These are phyloP conservation scores for Spathaspora hagerdaliae DNA, from an alignment of 805 yeast species.

Conservation along the genomic window DNA sequence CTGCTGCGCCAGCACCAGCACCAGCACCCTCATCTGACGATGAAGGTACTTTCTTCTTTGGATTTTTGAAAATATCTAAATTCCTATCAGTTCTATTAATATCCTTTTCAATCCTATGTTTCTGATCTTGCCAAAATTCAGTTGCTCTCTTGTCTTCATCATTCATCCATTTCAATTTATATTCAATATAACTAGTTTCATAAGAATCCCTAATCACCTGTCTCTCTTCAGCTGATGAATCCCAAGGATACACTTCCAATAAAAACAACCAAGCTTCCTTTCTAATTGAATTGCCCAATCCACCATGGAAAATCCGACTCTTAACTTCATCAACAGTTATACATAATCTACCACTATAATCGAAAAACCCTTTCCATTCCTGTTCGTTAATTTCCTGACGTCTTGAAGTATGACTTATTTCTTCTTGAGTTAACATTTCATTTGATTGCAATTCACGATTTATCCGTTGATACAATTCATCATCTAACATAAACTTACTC, in stretches of 20 bases:
- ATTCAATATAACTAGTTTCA: slow-evolving; percentile 55
- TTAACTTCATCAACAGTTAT: slow-evolving; percentile 77
- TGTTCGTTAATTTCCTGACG: slow-evolving; percentile 59
- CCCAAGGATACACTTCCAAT: slow-evolving; percentile 86
- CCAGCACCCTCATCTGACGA: neutral
- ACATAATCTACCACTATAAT: slow-evolving; percentile 66
- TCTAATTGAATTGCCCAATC: slow-evolving; percentile 57
- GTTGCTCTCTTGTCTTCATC: slow-evolving; percentile 47
- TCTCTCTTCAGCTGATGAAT: slow-evolving; percentile 68
- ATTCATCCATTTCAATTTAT: slow-evolving; percentile 66
- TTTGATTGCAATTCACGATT: slow-evolving; percentile 60
- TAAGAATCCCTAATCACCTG: slow-evolving; percentile 52
- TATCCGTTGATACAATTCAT: slow-evolving; percentile 55
- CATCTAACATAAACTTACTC: slow-evolving; percentile 48
- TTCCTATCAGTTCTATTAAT: slow-evolving; percentile 87
- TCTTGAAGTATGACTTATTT: slow-evolving; percentile 59
- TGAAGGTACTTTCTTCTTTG: slow-evolving; percentile 27
- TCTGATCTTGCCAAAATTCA: slow-evolving; percentile 85
- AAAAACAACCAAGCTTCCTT: slow-evolving; percentile 83
- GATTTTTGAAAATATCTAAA: slow-evolving; percentile 53
- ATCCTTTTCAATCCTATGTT: slow-evolving; percentile 87
- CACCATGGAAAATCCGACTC: slow-evolving; percentile 87
- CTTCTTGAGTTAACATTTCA: slow-evolving; percentile 53
- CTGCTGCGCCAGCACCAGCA: neutral
- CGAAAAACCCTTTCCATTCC: slow-evolving; percentile 88